These are phyloP conservation scores for Acanthochlamys bracteata DNA, from an alignment of 106 monocot genomes.

Conservation along the genomic window DNA sequence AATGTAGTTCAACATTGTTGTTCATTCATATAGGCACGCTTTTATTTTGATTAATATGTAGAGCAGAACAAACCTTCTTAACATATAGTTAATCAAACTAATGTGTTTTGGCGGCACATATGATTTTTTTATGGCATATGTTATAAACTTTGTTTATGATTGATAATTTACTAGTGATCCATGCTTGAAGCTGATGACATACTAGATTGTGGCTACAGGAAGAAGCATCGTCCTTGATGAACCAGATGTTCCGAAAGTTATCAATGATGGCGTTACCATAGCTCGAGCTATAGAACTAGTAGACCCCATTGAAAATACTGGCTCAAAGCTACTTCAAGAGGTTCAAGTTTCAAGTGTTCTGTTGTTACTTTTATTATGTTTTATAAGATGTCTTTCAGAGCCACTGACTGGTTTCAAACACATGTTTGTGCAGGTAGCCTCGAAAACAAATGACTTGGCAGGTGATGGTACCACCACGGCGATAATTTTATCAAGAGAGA, in stretches of 20 bases:
- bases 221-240: constrained; percentile 92
- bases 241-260: constrained; percentile 79
- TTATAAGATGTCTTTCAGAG: background rate
- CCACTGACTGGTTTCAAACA: too few species aligned
- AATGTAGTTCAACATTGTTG: too few species aligned
- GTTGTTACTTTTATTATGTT: background rate
- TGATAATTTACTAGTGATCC: too few species aligned
- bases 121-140: too few species aligned
- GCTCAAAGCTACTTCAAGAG: constrained; percentile 75
- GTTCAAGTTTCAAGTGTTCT: constrained; percentile 16
- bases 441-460: constrained; percentile 76
- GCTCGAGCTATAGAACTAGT: constrained; percentile 74
- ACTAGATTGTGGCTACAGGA: too few species aligned
- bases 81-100: too few species aligned
- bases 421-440: constrained; percentile 51
- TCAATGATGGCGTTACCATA: constrained; percentile 98
- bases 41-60: too few species aligned
- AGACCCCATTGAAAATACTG: constrained; percentile 80
- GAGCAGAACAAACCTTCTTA: too few species aligned
- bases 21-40: too few species aligned
- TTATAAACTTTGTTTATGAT: too few species aligned
- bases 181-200: too few species aligned
- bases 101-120: too few species aligned
- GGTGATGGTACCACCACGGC: constrained; percentile 97
- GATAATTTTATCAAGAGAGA: constrained; percentile 84